phyloP scores from a whole-genome alignment of 2,329 filamentous ascomycete species.

The Ceratocystiopsis sp. region DNA sequence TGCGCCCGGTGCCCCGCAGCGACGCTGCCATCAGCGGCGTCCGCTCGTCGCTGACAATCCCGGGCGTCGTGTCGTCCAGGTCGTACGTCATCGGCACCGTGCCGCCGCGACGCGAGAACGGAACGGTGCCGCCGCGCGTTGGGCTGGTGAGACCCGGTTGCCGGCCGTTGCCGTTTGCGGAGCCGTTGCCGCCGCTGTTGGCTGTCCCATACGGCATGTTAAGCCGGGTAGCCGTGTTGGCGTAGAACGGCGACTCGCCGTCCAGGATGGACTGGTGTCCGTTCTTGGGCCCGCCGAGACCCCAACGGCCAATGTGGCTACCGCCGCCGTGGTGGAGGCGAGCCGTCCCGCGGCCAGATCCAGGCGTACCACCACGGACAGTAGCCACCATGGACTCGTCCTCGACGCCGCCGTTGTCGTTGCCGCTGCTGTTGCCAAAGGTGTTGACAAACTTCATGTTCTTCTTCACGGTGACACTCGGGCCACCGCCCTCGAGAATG shows the following conservation, averaged over 20 bases:
- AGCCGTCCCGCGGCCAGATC: conserved; percentile 46
- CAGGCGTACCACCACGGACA: conserved; percentile 40
- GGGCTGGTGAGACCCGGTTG: too few relatives aligned
- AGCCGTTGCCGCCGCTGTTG: conserved; percentile 14
- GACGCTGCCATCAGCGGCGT: conserved; percentile 56
- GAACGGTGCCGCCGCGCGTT: too few relatives aligned
- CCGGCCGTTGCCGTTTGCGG: too few relatives aligned
- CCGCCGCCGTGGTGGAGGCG: conserved; percentile 56
- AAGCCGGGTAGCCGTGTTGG: conserved; percentile 38
- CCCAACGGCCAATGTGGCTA: conserved; percentile 48
- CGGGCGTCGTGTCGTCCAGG: conserved; percentile 51
- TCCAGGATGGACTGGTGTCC: conserved; percentile 57
- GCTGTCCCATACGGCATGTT: conserved; percentile 33
- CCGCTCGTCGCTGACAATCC: conserved; percentile 69
- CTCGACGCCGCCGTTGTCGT: conserved; percentile 39
- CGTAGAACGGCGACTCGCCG: conserved; percentile 48
- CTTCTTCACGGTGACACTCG: conserved; percentile 52
- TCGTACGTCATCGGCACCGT: conserved; percentile 65
- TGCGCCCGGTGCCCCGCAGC: conserved; percentile 35
- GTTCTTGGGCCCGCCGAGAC: conserved; percentile 48
- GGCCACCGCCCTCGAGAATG: conserved; percentile 36
- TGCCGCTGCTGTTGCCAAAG: conserved; percentile 47
- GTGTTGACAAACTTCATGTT: conserved; percentile 93
- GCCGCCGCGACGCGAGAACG: not conserved
- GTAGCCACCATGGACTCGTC: conserved; percentile 45